A percentile compares a stretch with the other conserved stretches of the same genome.
Evolutionary conservation across 2,329 filamentous ascomycete genomes (phyloP).

Genomic region (Pseudopithomyces maydicus): DNA sequence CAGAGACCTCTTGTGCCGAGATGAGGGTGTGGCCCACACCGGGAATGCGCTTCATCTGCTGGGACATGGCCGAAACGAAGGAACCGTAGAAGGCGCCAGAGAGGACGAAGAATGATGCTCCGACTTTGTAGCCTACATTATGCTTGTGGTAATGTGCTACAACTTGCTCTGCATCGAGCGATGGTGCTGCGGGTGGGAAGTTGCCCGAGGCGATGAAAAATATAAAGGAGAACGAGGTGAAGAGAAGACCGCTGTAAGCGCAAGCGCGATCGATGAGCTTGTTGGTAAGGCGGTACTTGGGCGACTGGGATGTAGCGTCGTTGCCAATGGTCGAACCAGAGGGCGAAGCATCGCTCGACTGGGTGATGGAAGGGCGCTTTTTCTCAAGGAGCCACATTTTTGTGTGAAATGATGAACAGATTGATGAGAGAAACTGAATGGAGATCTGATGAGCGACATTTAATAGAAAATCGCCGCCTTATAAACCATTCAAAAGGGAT

Average conservation of each 20-base stretch:
- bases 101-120: slow-evolving; percentile 15
- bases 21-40: slow-evolving; percentile 14
- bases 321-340: background rate
- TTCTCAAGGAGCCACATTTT: slow-evolving; percentile 7
- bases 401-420: background rate
- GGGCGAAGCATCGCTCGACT: background rate
- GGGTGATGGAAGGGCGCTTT: background rate
- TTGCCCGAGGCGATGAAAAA: slow-evolving; percentile 19
- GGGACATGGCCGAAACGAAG: slow-evolving; percentile 23
- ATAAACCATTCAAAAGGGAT: background rate
- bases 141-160: slow-evolving; percentile 15
- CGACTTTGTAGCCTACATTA: slow-evolving; percentile 12
- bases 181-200: slow-evolving; percentile 13
- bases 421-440: too few relatives aligned
- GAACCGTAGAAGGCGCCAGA: slow-evolving; percentile 25
- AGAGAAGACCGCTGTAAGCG: slow-evolving; percentile 14
- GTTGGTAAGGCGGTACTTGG: slow-evolving; percentile 3
- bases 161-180: slow-evolving; percentile 10
- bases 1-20: slow-evolving; percentile 18
- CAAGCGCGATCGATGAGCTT: slow-evolving; percentile 14
- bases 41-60: slow-evolving; percentile 27
- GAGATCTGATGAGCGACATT: background rate
- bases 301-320: background rate
- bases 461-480: background rate
- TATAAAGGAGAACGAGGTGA: slow-evolving; percentile 15